Base-by-base conservation (phyloP, 768 basidiomycete genomes). In the Hypholoma sublateritium region DNA sequence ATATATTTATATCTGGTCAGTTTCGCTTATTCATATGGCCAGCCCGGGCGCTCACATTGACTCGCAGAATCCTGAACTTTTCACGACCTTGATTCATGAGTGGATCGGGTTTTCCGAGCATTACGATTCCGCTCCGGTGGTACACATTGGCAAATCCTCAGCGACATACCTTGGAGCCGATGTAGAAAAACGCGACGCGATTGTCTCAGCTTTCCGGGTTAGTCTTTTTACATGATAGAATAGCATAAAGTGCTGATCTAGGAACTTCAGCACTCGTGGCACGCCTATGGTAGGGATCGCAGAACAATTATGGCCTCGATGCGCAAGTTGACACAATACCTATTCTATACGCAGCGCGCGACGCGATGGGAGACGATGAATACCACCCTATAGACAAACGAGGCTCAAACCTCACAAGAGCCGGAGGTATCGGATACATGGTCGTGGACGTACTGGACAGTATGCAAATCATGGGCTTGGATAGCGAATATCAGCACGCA, bases 351-450 rank as follows among this genome's bases (percentile, higher is more conserved):
- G 5, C 73, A 94, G 93, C 94, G 74, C 75, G 84, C 45, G 86
- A 97, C 68, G 95, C 95, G 1, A 94, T 93, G 85, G 95, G 95
- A 1, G 81, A 81, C 55, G 94, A 97, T 74, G 92, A 96, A 70
- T 97, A 93, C 65, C 93, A 96, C 65, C 95, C 95, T 0, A 79
- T 98, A 21, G 81, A 81, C 51, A 79, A 79, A 48, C 73, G 72
- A 24, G 95, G 95, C 4, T 81, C 83, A 8, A 94, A 98, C 69
- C 78, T 98, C 25, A 88, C 90, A 0, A 62, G 72, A 4, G 86
- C 85, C 1, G 93, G 91, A 36, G 88, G 91, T 13, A 88, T 97
- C 50, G 94, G 94, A 21, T 95, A 94, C 68, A 92, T 88, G 36
- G 87, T 98, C 44, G 81, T 89, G 54, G 95, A 97, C 65, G 86